phyloP scores from a whole-genome alignment of 441 rosid species.

The Corymbia calophylla region DNA sequence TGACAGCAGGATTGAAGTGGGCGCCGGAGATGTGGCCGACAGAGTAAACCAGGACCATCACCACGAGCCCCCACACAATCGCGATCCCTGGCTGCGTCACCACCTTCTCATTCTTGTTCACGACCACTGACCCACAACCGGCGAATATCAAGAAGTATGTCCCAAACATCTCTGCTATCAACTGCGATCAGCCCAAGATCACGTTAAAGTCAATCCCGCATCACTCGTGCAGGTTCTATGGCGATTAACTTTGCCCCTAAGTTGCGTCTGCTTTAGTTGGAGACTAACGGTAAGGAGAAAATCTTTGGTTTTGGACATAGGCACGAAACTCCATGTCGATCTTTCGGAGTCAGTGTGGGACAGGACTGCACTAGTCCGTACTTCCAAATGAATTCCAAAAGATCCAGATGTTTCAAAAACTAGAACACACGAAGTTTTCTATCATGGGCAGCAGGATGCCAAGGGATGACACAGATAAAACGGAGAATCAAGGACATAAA shows the following conservation, averaged over 20 bases:
- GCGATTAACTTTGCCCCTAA: background rate
- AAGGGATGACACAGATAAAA: background rate
- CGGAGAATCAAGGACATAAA: background rate
- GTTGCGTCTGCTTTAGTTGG: background rate
- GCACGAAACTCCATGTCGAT: background rate
- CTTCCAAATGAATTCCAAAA: background rate
- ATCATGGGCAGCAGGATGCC: background rate
- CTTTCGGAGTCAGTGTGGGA: background rate
- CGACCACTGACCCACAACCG: slow-evolving; percentile 77
- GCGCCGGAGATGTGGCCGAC: slow-evolving; percentile 98
- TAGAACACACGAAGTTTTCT: background rate
- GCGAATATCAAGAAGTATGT: slow-evolving; percentile 90
- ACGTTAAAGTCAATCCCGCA: background rate
- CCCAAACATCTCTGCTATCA: slow-evolving; percentile 70
- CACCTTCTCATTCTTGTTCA: slow-evolving; percentile 54
- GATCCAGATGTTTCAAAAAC: background rate
- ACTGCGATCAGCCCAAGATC: slow-evolving; percentile 24
- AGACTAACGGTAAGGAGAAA: background rate
- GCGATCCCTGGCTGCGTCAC: slow-evolving; percentile 78
- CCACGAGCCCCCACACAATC: slow-evolving; percentile 82
- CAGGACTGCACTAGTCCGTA: background rate
- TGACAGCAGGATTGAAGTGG: slow-evolving; percentile 93
- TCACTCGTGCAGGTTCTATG: background rate
- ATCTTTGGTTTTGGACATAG: background rate
- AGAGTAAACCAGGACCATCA: slow-evolving; percentile 79